Base-by-base conservation (phyloP, 2,329 filamentous ascomycete genomes). In the Elsinoe perseae region DNA sequence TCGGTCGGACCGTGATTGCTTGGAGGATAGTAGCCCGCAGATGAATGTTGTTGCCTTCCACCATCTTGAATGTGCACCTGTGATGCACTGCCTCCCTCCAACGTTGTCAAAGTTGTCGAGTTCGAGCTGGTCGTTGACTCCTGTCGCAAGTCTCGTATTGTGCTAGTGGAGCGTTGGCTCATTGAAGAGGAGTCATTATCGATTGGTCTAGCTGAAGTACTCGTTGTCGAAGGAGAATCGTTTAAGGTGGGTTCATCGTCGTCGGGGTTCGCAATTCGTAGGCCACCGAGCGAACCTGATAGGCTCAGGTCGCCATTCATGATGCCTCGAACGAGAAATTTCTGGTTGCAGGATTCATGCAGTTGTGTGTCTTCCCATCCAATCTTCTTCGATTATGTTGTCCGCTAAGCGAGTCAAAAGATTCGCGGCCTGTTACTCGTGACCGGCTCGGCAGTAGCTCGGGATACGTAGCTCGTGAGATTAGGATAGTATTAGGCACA, bases 221-320 rank as follows among this genome's bases (percentile, higher is more conserved):
- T 59, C 57, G 66, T 56, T 46, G 62, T 61, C 58, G 69, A 66
- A 44, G 65, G 68, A 60, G 68, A 66, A 56, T 70, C 62, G 59
- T 62, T 61, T 56, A 44, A 38, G 48, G 61, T 36, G 40, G 63
- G 64, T 58, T 76, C 75, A 59, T 81, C 79, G 74, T 93, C 84
- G 75, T 96, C 91, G 56, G 92, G 92, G 72, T 97, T 98, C 66
- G 93, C 92, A 72, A 98, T 97, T 71, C 92, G 89, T 72, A 98
- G 78, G 66, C 92, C 92, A 68, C 93, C 93, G 67, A 97, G 80
- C 68, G 89, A 89, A 75, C 91, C 87, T 68, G 90, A 93, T 63
- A 97, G 83, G 73, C 88, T 95, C 70, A 95, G 76, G 77, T 95
- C 90, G 73, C 88, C 89, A 75, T 90, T 89, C 90, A 96, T 96